phyloP scores from a whole-genome alignment of 1,139 yeast genomes.

The Lodderomyces metapsilosis region DNA sequence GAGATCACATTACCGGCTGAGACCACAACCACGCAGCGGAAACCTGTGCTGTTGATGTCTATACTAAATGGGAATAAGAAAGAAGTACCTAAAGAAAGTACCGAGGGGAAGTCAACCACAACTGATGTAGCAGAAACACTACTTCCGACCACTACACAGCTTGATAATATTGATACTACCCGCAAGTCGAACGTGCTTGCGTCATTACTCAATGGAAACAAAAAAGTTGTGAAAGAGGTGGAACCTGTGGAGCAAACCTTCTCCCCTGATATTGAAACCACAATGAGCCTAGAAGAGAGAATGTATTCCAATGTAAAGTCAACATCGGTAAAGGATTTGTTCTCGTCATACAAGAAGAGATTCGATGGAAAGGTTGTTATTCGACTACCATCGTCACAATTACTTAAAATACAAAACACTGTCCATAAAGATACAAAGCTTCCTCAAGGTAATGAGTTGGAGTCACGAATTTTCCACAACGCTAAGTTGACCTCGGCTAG shows the following conservation, averaged over 20 bases:
- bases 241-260: background rate
- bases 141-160: background rate
- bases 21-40: background rate
- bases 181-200: background rate
- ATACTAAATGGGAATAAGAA: constrained; percentile 10
- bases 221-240: background rate
- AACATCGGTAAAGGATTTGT: constrained; percentile 24
- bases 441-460: constrained; percentile 2
- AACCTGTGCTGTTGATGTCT: background rate
- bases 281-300: constrained; percentile 8
- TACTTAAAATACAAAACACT: background rate
- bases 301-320: constrained; percentile 17
- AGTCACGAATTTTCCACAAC: constrained; percentile 7
- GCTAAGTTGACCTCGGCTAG: constrained; percentile 13
- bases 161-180: background rate
- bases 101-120: background rate
- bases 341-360: constrained; percentile 13
- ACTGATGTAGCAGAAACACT: background rate
- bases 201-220: constrained; percentile 1
- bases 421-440: background rate
- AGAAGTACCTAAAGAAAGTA: constrained; percentile 4
- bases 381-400: constrained; percentile 5
- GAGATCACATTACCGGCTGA: background rate
- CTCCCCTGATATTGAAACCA: no score
- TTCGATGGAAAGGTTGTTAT: constrained; percentile 5